phyloP scores from a whole-genome alignment of 441 rosid species.

The Gossypium lobatum region DNA sequence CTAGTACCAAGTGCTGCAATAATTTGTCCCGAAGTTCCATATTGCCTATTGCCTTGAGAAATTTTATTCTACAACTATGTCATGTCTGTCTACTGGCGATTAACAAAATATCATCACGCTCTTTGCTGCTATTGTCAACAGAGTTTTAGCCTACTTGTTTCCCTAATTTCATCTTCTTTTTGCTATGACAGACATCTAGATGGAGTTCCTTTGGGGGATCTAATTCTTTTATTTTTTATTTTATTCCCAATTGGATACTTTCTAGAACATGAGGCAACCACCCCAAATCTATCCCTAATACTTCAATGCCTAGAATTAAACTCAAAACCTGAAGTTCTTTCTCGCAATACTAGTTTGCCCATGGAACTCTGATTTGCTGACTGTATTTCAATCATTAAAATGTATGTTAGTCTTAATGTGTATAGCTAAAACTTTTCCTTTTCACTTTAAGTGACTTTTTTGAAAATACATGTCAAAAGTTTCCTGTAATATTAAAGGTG shows the following conservation, averaged over 20 bases:
- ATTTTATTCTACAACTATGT: background rate
- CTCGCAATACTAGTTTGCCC: background rate
- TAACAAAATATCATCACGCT: background rate
- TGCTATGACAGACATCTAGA: background rate
- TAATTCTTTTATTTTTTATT: background rate
- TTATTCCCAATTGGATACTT: background rate
- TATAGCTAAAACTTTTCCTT: background rate
- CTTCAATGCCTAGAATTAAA: background rate
- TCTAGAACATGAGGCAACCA: background rate
- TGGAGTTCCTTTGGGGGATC: background rate
- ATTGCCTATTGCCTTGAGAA: background rate
- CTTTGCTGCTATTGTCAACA: background rate
- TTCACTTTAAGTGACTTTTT: background rate
- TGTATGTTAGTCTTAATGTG: background rate
- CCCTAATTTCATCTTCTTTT: background rate
- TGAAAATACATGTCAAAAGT: background rate
- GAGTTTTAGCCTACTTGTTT: background rate
- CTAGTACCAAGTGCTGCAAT: background rate
- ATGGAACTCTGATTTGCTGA: background rate
- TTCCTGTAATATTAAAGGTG: background rate
- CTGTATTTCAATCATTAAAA: background rate
- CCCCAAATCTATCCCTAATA: background rate
- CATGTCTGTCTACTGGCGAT: background rate
- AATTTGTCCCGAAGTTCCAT: background rate
- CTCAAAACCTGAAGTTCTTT: background rate